Conservation (phyloP, 2,329 filamentous ascomycete genomes). For the Hymenoscyphus occultus region DNA sequence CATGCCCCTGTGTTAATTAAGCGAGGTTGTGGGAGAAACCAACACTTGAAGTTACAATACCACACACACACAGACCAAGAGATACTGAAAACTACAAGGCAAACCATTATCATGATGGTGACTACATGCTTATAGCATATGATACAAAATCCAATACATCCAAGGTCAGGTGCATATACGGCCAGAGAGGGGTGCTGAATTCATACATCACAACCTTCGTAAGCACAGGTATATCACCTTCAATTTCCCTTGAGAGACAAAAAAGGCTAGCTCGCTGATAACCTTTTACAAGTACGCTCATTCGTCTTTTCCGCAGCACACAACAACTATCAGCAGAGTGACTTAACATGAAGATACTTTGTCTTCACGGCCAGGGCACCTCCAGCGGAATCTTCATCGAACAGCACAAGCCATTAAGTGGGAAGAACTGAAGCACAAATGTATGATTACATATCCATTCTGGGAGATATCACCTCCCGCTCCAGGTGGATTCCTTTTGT, state of each 20-base stretch:
- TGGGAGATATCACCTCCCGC: neutral
- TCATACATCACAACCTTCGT: neutral
- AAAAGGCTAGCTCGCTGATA: neutral
- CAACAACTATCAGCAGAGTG: neutral
- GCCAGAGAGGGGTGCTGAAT: neutral
- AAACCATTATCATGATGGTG: neutral
- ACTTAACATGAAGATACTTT: neutral
- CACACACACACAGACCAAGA: neutral
- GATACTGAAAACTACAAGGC: neutral
- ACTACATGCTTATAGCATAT: neutral
- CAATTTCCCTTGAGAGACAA: neutral
- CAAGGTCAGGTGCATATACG: neutral
- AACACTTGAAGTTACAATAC: neutral
- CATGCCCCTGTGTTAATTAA: neutral
- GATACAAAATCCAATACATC: neutral
- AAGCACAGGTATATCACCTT: neutral
- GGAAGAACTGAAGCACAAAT: neutral
- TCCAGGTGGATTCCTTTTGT: neutral
- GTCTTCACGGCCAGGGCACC: neutral
- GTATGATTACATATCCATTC: neutral
- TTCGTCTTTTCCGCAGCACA: neutral
- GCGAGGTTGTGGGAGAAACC: neutral
- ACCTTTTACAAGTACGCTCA: neutral
- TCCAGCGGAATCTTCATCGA: neutral
- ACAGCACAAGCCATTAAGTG: neutral